These are phyloP conservation scores for Gastrolobium bilobum DNA, from an alignment of 306 rosid genomes.

Conservation along the genomic window DNA sequence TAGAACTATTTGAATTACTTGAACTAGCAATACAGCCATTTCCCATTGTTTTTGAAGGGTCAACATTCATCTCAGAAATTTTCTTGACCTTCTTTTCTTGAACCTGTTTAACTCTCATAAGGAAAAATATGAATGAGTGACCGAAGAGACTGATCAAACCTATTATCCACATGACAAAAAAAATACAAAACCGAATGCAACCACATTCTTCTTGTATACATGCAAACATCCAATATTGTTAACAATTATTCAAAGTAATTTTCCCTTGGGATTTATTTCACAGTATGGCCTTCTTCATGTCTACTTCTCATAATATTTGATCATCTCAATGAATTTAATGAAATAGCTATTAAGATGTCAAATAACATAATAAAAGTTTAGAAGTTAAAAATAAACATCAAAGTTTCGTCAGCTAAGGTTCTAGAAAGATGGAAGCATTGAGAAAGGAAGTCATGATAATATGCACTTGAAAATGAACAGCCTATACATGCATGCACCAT, in stretches of 20 bases:
- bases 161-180: constrained; percentile 11
- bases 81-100: constrained; percentile 98
- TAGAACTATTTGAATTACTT: constrained; percentile 72
- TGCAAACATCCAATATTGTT: constrained; percentile 26
- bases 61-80: constrained; percentile 87
- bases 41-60: constrained; percentile 76
- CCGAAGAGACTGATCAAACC: constrained; percentile 35
- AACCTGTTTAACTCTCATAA: constrained; percentile 67
- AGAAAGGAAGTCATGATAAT: constrained; percentile 20
- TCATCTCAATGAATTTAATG: constrained; percentile 21
- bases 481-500: constrained; percentile 31
- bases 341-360: not conserved
- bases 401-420: not conserved
- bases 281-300: constrained; percentile 1
- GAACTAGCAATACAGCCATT: constrained; percentile 89
- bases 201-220: constrained; percentile 29
- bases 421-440: constrained; percentile 33
- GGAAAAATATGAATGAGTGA: constrained; percentile 12
- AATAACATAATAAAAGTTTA: not conserved
- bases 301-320: constrained; percentile 1
- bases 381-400: constrained; percentile 29
- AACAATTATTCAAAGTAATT: constrained; percentile 28
- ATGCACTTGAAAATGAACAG: constrained; percentile 33
- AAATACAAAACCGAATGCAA: constrained; percentile 33
- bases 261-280: constrained; percentile 18